Evolutionary conservation across 257 asterid species (phyloP).

Genomic region (Craterostigma plantagineum): DNA sequence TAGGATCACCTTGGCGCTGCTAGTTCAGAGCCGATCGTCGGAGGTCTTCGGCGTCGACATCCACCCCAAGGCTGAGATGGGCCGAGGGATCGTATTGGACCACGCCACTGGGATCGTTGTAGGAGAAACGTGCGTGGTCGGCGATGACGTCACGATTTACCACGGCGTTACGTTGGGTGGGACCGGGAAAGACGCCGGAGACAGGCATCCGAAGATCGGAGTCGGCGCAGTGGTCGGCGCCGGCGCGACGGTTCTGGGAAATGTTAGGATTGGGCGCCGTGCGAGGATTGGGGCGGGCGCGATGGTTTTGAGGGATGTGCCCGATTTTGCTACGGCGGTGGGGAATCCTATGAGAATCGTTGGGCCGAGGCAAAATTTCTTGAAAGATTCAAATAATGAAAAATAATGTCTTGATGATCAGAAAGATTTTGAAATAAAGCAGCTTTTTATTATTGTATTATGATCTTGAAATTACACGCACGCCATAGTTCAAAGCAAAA

Average conservation of each 20-base stretch:
- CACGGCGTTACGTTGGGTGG: conserved; percentile 3
- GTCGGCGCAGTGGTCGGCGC: conserved; percentile 1
- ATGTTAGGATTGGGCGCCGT: neutral
- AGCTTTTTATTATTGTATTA: too few species aligned
- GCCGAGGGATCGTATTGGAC: neutral
- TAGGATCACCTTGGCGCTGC: neutral
- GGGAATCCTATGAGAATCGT: conserved; percentile 1
- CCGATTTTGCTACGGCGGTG: neutral
- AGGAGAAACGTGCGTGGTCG: conserved; percentile 3
- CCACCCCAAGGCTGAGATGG: conserved; percentile 1
- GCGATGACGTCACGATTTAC: neutral
- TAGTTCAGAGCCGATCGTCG: neutral
- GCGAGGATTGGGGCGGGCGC: conserved; percentile 4
- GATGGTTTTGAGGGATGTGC: conserved; percentile 1
- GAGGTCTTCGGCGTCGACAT: conserved; percentile 4
- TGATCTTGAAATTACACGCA: too few species aligned
- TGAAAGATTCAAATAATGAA: too few species aligned
- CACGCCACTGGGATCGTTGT: conserved; percentile 4
- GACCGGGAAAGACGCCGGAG: conserved; percentile 1
- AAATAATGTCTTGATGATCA: too few species aligned
- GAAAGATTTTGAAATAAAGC: too few species aligned
- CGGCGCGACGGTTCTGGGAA: conserved; percentile 1
- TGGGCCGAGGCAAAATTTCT: neutral
- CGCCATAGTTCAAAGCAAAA: too few species aligned
- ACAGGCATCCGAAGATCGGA: conserved; percentile 4